Evolutionary conservation across 192 early-diverging fungal genomes (phyloP), one percentile per base, ranked within the genome.

Genomic region (Backusella psychrophila): DNA sequence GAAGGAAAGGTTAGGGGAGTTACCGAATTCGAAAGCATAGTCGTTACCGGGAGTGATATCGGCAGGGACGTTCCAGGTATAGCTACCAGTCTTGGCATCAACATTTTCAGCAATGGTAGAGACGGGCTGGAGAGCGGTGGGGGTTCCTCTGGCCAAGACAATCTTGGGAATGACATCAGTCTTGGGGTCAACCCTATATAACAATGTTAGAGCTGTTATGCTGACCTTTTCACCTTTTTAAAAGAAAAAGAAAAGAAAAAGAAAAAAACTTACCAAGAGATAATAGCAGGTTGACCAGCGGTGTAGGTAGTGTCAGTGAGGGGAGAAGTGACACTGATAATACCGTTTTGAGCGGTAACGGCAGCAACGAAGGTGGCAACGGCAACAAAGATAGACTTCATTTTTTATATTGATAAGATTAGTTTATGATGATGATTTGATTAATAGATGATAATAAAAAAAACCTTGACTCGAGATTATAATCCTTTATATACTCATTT

Each of bases 1-100:
- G 74, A 63, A 82, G 17, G 77, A 41, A 39, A 82, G 33, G 65
- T 82, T 71, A 7, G 81, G 81, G 7, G 81, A 79, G 15, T 38
- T 56, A 75, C 81, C 81, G 15, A 78, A 74, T 73, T 78, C 75
- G 15, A 82, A 74, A 39, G 81, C 81, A 56, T 82, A 82, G 67
- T 75, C 69, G 8, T 33, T 73, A 42, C 71, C 81, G 23, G 75
- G 74, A 26, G 74, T 15, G 53, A 79, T 26, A 75, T 75, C 59
- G 26, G 75, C 75, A 69, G 81, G 81, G n/a, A 82, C 73, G 66
- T 70, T 52, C 81, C 81, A 82, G 36, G 69, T 78, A 68, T 77
- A 82, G 15, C 31, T 35, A n/a, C 56, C 53, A 17, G 66, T 23
- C 23, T 49, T 34, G 52, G 81, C 69, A 63, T 41, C 46, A 8